Base-by-base conservation (phyloP, 805 yeast species). In the Komagataella mondaviorum region DNA sequence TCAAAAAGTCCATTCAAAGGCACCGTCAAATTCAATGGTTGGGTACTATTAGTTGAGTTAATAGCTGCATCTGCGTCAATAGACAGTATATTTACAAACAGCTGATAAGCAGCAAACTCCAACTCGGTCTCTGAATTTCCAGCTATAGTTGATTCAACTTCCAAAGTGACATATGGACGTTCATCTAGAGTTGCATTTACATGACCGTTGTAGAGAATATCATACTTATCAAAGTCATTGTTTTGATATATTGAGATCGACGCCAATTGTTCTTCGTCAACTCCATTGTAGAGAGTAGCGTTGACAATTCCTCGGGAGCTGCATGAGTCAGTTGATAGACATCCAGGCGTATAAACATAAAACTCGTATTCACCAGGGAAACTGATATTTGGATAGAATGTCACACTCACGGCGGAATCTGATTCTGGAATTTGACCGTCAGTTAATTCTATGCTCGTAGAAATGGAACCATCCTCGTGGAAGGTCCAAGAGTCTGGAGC, bases 311-410 rank as follows among this genome's bases (percentile, higher is more conserved):
- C 91, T 61, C 99, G 76, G 18, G 68, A 53, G 20, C 62, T 57
- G 66, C 99, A 93, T 0, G 93, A 75, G 49, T 69, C 65, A 61
- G 86, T 96, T 3, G 58, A 62, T 1, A 63, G 51, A 68, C 99
- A 93, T 0, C 98, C 98, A 0, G 96, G 96, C 0, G 99, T 93
- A 58, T 78, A 83, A 49, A 90, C 58, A 50, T 78, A 69, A 22
- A 93, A 71, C 0, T 87, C 71, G 63, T 88, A 93, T 53, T 80
- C 72, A 7, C 97, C 97, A 0, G 87, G 71, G 55, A 78, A 75
- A 0, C 85, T 71, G 17, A 88, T 77, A 56, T 83, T 83, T 7
- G 96, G 88, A 52, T 73, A 72, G 60, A 83, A 81, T 1, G 73
- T 70, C 2, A 81, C 75, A 7, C 75, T 75, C 5, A 63, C 55